A percentile compares a stretch with the other conserved stretches of the same genome.
phyloP scores from a whole-genome alignment of 2,329 filamentous ascomycete species.

The Trichoderma citrinoviride region DNA sequence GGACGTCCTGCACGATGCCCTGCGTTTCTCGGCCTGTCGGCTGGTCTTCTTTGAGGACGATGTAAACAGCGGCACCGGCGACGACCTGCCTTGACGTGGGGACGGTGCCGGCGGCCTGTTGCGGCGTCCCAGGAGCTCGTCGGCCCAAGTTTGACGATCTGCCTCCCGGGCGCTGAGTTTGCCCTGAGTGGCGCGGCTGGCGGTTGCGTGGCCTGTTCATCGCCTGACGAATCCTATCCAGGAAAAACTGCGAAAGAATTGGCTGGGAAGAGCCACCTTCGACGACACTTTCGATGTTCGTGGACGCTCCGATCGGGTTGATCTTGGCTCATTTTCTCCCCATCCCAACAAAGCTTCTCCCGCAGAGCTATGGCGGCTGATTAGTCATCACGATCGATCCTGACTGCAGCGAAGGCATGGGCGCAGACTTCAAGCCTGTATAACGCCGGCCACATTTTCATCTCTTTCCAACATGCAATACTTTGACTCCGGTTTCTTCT shows the following conservation, averaged over 20 bases:
- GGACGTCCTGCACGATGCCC: conserved; percentile 63
- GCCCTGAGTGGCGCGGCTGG: conserved; percentile 32
- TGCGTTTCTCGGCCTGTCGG: conserved; percentile 68
- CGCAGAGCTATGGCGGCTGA: background rate
- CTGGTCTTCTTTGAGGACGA: conserved; percentile 75
- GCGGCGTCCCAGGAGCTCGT: conserved; percentile 33
- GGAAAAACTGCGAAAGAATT: no score
- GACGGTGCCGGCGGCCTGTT: conserved; percentile 41
- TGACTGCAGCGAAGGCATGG: no score
- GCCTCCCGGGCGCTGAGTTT: conserved; percentile 23
- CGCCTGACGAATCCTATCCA: background rate
- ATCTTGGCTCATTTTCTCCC: background rate
- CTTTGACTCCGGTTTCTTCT: no score
- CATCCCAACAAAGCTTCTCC: background rate
- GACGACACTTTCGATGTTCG: background rate
- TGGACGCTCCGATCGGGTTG: background rate
- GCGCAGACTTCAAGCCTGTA: no score
- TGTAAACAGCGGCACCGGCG: conserved; percentile 64
- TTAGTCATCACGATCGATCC: background rate
- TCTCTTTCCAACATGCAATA: no score
- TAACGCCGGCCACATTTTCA: no score
- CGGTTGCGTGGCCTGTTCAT: conserved; percentile 38
- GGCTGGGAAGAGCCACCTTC: background rate
- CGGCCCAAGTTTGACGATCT: conserved; percentile 3
- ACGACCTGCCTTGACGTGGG: conserved; percentile 53